Percentiles rank a stretch among this genome's conserved stretches.
phyloP scores from a whole-genome alignment of 202 grass and related monocot genomes.

The Dendrocalamus latiflorus region DNA sequence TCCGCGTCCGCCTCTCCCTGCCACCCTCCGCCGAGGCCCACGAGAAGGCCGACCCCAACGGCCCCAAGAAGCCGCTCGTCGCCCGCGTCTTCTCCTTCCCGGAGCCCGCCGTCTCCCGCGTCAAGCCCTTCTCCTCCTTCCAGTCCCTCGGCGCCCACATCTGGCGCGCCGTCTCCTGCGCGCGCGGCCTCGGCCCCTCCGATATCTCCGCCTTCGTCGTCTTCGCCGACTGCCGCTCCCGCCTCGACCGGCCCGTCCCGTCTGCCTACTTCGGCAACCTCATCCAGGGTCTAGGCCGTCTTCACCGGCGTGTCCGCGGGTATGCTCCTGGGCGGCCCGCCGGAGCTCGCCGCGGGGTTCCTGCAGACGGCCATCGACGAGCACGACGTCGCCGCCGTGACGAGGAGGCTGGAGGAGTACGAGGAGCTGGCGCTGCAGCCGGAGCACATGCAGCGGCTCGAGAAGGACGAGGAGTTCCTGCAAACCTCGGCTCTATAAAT shows the following conservation, averaged over 20 bases:
- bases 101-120: constrained; percentile 37
- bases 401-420: constrained; percentile 73
- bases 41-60: constrained; percentile 78
- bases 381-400: constrained; percentile 60
- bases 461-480: constrained; percentile 59
- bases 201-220: constrained; percentile 89
- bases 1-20: not conserved
- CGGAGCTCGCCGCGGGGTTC: constrained; percentile 44
- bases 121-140: constrained; percentile 91
- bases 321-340: constrained; percentile 54
- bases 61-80: constrained; percentile 55
- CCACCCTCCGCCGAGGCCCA: constrained; percentile 56
- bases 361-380: constrained; percentile 76
- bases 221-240: constrained; percentile 76
- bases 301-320: constrained; percentile 84
- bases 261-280: constrained; percentile 86
- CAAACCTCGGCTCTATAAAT: not conserved
- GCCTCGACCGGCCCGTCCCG: constrained; percentile 66
- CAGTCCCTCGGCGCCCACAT: constrained; percentile 80
- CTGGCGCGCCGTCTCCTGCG: constrained; percentile 78
- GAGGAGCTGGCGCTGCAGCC: constrained; percentile 81
- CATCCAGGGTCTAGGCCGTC: constrained; percentile 66
- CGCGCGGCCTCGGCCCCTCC: constrained; percentile 57
- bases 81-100: constrained; percentile 87
- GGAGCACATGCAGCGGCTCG: constrained; percentile 66